Percentiles rank a stretch among this genome's conserved stretches.
Evolutionary conservation across 2,329 filamentous ascomycete species (phyloP).

Genomic region (Tolypocladium sp.): DNA sequence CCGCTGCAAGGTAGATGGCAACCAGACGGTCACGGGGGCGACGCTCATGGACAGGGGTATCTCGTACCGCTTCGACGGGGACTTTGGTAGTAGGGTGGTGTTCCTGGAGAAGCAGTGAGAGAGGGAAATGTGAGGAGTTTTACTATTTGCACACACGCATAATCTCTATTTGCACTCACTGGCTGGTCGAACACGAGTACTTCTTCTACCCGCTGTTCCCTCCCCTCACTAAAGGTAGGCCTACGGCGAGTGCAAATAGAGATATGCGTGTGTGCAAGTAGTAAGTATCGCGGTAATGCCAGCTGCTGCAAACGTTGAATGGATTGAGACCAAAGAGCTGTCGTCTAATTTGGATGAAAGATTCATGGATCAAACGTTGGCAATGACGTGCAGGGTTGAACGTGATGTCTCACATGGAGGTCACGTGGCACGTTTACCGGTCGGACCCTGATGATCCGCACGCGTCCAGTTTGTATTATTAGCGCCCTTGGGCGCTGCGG

Average conservation of each 20-base stretch:
- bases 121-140: too few relatives aligned
- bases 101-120: constrained; percentile 34
- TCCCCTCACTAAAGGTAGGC: too few relatives aligned
- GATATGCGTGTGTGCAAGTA: too few relatives aligned
- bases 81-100: constrained; percentile 50
- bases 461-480: neutral
- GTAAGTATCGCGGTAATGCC: too few relatives aligned
- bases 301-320: neutral
- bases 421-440: neutral
- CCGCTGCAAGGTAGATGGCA: constrained; percentile 43
- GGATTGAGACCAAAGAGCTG: neutral
- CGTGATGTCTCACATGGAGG: neutral
- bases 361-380: neutral
- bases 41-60: constrained; percentile 56
- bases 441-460: neutral
- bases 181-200: too few relatives aligned
- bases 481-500: neutral
- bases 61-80: constrained; percentile 39
- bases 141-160: too few relatives aligned
- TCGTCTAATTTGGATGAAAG: neutral
- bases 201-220: too few relatives aligned
- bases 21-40: constrained; percentile 42
- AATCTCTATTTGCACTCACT: too few relatives aligned
- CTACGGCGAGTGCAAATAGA: too few relatives aligned
- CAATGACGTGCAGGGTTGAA: neutral